Evolutionary conservation across 352 stramenopile species (phyloP), one percentile per base, ranked within the genome.

Genomic region (Phytophthora capsici): DNA sequence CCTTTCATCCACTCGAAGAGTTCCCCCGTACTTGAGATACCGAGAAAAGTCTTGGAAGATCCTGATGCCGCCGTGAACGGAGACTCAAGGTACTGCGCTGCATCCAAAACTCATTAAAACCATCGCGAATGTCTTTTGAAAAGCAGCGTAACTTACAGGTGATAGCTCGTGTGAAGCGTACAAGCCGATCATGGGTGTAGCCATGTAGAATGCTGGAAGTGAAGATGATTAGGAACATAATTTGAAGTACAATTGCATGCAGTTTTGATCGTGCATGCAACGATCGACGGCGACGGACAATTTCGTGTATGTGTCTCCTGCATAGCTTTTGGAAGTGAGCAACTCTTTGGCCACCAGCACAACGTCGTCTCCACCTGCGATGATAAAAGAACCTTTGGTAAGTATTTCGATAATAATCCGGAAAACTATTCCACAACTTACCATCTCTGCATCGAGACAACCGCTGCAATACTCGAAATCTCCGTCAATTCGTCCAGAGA

Each of bases 141-240:
- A 34, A 34, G 25, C 14, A 50, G 10, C 6, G 28, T 43, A 20
- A 73, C 71, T 50, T 74, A 73, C 74, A 46, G 23, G 62, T 68
- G 22, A 73, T 56, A 13, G 68, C 71, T 14, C 56, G 61, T 10
- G 60, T 70, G 13, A 86, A 75, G 17, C 65, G 76, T 38, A 69
- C 81, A 9, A 84, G 56, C 2, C 64, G 73, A 60, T 82, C 75
- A 17, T 73, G 50, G 0, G 52, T 38, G 40, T 73, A 79, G 13
- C 67, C 64, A 22, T 64, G 32, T 22, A 79, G 63, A 28, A 60
- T 65, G 38, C 64, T 82, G 26, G 65, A 56, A 0, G 71, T 74
- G 51, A 85, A 84, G 12, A 80, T 52, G 46, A 68, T 68, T 5
- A 88, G 61, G 48, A 84, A 88, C 43, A 81, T 28, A 13, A 75